phyloP scores from a whole-genome alignment of 1,284 basidiomycete genomes.

The Lentinus polychrous region DNA sequence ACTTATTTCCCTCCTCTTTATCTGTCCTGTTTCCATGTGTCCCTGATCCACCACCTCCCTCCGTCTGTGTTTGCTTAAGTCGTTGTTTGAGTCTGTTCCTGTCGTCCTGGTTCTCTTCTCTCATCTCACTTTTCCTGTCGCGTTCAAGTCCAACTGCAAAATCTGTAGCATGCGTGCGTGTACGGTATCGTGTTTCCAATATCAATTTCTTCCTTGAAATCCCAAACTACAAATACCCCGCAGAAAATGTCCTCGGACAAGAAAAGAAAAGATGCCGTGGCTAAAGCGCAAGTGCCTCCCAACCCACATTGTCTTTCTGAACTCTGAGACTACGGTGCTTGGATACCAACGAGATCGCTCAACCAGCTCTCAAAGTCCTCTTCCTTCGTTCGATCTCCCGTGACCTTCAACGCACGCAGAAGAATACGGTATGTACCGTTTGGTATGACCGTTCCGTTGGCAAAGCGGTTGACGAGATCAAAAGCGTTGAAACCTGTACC shows the following conservation, averaged over 20 bases:
- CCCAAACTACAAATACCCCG: no score
- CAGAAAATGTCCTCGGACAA: no score
- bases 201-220: no score
- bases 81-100: not conserved
- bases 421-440: slow-evolving; percentile 57
- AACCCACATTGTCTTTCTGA: not conserved
- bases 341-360: slow-evolving; percentile 31
- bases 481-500: slow-evolving; percentile 34
- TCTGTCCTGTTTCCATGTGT: slow-evolving; percentile 8
- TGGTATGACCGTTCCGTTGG: slow-evolving; percentile 52
- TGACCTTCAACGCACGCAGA: slow-evolving; percentile 51
- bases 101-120: slow-evolving; percentile 14
- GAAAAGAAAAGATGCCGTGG: no score
- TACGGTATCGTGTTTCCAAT: slow-evolving; percentile 11
- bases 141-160: slow-evolving; percentile 25
- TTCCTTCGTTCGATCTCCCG: slow-evolving; percentile 44
- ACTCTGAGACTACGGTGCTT: slow-evolving; percentile 7
- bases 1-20: slow-evolving; percentile 1
- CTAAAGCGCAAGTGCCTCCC: not conserved
- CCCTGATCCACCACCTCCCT: slow-evolving; percentile 19
- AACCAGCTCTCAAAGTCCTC: slow-evolving; percentile 56
- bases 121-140: slow-evolving; percentile 20
- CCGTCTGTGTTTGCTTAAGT: slow-evolving; percentile 8
- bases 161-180: slow-evolving; percentile 36
- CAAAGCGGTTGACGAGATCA: slow-evolving; percentile 35